These are phyloP conservation scores for Phaffia tasmanica DNA, from an alignment of 768 basidiomycete species.

Conservation along the genomic window DNA sequence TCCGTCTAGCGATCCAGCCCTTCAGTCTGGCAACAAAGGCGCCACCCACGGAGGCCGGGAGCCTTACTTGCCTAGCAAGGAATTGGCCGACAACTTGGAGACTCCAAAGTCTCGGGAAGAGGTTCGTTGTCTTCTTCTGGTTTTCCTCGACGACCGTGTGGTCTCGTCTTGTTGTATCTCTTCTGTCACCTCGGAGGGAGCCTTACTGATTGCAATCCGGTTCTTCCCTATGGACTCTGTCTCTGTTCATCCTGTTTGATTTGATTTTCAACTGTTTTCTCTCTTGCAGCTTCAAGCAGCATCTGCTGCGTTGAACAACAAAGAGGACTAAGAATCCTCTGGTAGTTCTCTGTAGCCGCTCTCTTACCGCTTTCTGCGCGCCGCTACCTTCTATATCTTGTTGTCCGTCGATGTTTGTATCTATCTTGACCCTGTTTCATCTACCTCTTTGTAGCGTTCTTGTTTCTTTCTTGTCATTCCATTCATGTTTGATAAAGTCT, in stretches of 20 bases:
- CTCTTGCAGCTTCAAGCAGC: not conserved
- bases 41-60: slow-evolving; percentile 10
- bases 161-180: not conserved
- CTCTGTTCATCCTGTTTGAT: too few relatives aligned
- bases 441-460: too few relatives aligned
- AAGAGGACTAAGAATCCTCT: not conserved
- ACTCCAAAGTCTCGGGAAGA: slow-evolving; percentile 24
- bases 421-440: too few relatives aligned
- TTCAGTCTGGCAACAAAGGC: not conserved
- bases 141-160: not conserved
- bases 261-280: not conserved
- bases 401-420: too few relatives aligned
- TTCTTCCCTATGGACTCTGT: too few relatives aligned
- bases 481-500: too few relatives aligned
- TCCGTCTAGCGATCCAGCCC: slow-evolving; percentile 21
- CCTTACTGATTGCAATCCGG: too few relatives aligned
- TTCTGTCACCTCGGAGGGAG: not conserved
- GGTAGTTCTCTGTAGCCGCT: too few relatives aligned
- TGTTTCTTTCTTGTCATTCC: too few relatives aligned
- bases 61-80: slow-evolving; percentile 18
- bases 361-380: too few relatives aligned
- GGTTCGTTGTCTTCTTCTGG: not conserved
- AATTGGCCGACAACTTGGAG: slow-evolving; percentile 12
- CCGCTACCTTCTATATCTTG: too few relatives aligned
- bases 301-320: slow-evolving; percentile 11